These are phyloP conservation scores for Phaeolepiota aurea DNA, from an alignment of 768 basidiomycete species.

Conservation along the genomic window DNA sequence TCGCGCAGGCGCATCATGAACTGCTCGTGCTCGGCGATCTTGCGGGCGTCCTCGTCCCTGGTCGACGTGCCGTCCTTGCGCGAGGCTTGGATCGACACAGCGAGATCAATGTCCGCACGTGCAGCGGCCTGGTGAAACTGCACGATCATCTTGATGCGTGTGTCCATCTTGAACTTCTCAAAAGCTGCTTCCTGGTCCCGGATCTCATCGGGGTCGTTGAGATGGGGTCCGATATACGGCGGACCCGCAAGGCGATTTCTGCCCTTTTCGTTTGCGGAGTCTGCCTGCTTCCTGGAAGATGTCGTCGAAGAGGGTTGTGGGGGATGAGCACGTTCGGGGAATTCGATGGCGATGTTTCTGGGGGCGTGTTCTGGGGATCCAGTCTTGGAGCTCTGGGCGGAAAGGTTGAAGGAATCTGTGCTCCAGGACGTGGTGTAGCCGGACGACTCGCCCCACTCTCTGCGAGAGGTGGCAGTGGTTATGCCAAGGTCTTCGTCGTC, in stretches of 20 bases:
- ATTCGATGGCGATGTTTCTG: not conserved
- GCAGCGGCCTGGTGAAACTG: slow-evolving; percentile 43
- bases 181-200: slow-evolving; percentile 28
- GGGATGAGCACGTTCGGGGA: not conserved
- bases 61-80: slow-evolving; percentile 20
- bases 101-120: slow-evolving; percentile 30
- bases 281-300: not conserved
- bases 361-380: slow-evolving; percentile 2
- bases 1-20: slow-evolving; percentile 29
- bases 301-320: not conserved
- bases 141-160: slow-evolving; percentile 37
- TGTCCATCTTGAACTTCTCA: slow-evolving; percentile 34
- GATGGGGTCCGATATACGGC: slow-evolving; percentile 24
- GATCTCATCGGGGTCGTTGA: slow-evolving; percentile 22
- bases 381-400: slow-evolving; percentile 3
- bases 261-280: slow-evolving; percentile 1
- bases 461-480: slow-evolving; percentile 4
- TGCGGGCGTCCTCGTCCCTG: slow-evolving; percentile 20
- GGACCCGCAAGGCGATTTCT: slow-evolving; percentile 17
- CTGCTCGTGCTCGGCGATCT: slow-evolving; percentile 29
- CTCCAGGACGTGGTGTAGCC: slow-evolving; percentile 5
- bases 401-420: slow-evolving; percentile 1
- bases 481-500: slow-evolving; percentile 9
- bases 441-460: slow-evolving; percentile 9
- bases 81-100: slow-evolving; percentile 26